These are phyloP conservation scores for Tetracladium maxilliforme DNA, from an alignment of 2,329 filamentous ascomycete species.

Conservation along the genomic window DNA sequence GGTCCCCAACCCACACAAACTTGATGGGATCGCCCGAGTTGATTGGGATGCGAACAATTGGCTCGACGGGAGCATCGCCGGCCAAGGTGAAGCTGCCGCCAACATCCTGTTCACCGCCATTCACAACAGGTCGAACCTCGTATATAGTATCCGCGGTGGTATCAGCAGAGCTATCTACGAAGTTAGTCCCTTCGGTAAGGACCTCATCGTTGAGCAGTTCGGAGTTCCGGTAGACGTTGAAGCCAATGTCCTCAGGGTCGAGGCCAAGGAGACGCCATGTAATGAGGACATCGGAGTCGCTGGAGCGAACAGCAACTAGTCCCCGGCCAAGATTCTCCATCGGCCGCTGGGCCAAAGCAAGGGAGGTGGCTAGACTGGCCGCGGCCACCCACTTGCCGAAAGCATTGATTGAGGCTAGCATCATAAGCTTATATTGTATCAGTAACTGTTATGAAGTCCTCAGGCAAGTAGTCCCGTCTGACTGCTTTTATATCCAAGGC, in stretches of 20 bases:
- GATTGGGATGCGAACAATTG: conserved; percentile 1
- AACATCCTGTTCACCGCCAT: neutral
- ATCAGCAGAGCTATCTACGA: neutral
- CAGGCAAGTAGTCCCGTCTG: no score
- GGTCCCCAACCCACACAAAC: conserved; percentile 1
- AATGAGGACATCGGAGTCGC: neutral
- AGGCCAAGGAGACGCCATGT: conserved; percentile 1
- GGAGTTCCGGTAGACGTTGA: conserved; percentile 1
- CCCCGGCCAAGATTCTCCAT: conserved; percentile 1
- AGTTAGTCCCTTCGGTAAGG: conserved; percentile 1
- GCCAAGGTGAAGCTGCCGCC: conserved; percentile 1
- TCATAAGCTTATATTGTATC: no score
- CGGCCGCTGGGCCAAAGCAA: neutral
- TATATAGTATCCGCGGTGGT: neutral
- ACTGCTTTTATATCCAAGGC: no score
- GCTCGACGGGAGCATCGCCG: neutral
- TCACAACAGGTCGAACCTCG: neutral
- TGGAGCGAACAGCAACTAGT: conserved; percentile 1
- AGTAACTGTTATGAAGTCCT: no score
- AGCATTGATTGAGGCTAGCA: no score
- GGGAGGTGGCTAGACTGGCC: no score
- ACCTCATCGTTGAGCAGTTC: conserved; percentile 1
- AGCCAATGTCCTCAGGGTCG: conserved; percentile 1
- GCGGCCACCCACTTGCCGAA: no score
- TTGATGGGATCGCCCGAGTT: neutral